These are phyloP conservation scores for Pseudoscleropodium purum DNA, from an alignment of 225 moss, liverwort and hornwort genomes.

Conservation along the genomic window DNA sequence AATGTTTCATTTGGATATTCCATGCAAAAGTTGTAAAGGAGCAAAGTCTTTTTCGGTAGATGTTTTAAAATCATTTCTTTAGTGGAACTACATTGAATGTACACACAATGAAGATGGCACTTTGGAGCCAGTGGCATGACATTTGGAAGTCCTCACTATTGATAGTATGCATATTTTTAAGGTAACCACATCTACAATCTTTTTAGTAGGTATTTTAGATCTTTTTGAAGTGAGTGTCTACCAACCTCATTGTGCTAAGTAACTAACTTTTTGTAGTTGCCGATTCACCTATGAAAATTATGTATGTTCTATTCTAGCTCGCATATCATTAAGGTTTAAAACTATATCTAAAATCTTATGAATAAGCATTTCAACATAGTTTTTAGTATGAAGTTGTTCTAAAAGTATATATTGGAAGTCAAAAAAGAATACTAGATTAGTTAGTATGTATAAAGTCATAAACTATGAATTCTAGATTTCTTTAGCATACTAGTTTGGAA, in stretches of 20 bases:
- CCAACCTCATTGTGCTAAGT: neutral
- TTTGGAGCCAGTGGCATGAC: accelerated
- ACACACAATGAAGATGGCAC: neutral
- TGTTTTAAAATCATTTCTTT: neutral
- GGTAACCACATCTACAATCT: neutral
- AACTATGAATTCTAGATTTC: neutral
- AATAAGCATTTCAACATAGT: neutral
- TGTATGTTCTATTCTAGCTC: neutral
- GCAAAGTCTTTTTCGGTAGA: neutral
- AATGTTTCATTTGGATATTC: neutral
- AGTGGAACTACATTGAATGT: neutral
- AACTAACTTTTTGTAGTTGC: neutral
- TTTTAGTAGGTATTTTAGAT: neutral
- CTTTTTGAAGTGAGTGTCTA: neutral
- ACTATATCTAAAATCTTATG: neutral
- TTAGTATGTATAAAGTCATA: neutral
- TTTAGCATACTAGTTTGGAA: neutral
- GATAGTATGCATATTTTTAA: neutral
- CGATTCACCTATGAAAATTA: neutral
- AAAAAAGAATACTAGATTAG: neutral
- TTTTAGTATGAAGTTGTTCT: neutral
- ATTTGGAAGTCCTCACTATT: accelerated
- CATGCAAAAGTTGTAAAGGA: neutral
- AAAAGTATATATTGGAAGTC: neutral
- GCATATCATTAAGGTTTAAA: neutral